These are phyloP conservation scores for Trifolium repens DNA, from an alignment of 306 rosid species.

Conservation along the genomic window DNA sequence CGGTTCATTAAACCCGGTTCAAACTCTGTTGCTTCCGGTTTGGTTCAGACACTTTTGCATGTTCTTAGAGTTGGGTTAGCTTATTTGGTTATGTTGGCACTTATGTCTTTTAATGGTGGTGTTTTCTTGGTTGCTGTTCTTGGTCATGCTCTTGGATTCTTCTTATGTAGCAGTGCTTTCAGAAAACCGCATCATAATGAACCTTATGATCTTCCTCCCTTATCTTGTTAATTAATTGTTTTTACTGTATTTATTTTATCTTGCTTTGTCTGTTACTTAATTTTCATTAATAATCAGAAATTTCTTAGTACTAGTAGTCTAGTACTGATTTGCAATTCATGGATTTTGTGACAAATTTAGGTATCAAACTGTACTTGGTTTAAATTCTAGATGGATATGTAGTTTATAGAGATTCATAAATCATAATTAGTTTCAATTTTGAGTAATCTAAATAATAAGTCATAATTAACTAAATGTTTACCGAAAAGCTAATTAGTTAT, in stretches of 20 bases:
- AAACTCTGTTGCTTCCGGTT: constrained; percentile 40
- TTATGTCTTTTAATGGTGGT: constrained; percentile 87
- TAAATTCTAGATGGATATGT: not conserved
- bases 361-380: not conserved
- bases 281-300: not conserved
- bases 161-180: constrained; percentile 59
- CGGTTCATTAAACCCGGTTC: constrained; percentile 56
- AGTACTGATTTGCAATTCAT: not conserved
- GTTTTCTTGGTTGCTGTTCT: constrained; percentile 70
- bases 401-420: not conserved
- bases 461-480: no score
- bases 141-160: constrained; percentile 75
- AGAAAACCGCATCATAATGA: constrained; percentile 27
- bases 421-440: not conserved
- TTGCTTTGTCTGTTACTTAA: not conserved
- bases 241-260: not conserved
- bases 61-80: constrained; percentile 62
- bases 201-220: constrained; percentile 59
- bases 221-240: constrained; percentile 49
- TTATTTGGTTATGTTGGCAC: constrained; percentile 78
- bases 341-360: not conserved
- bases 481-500: no score
- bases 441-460: no score
- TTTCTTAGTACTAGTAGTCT: not conserved
- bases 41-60: constrained; percentile 63